phyloP scores from a whole-genome alignment of 2,329 filamentous ascomycete species.

The Stromatinia cepivora region DNA sequence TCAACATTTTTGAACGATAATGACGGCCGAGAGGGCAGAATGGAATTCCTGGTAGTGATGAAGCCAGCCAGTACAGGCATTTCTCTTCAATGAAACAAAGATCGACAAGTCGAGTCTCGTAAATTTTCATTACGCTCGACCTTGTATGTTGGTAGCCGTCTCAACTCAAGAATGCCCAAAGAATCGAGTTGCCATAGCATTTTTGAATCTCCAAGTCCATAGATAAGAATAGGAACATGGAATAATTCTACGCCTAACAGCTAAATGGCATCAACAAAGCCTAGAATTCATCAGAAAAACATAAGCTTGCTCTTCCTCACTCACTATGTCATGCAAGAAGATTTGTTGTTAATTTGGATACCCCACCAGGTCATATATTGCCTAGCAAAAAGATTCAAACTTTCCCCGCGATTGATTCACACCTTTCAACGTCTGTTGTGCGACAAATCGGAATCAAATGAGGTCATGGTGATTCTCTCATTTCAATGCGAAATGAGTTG shows the following conservation, averaged over 20 bases:
- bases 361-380: not conserved
- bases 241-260: not conserved
- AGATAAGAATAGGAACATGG: not conserved
- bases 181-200: not conserved
- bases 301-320: not conserved
- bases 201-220: not conserved
- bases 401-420: slow-evolving; percentile 4
- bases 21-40: not conserved
- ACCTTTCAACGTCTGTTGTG: not conserved
- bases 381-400: not conserved
- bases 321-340: not conserved
- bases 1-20: not conserved
- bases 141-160: not conserved
- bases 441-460: not conserved
- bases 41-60: not conserved
- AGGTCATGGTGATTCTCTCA: not conserved
- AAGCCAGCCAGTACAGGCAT: not conserved
- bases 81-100: not conserved
- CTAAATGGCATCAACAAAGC: not conserved
- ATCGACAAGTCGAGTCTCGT: not conserved
- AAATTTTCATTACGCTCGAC: not conserved
- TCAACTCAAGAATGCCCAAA: not conserved
- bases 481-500: not conserved
- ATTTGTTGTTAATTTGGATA: not conserved
- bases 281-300: not conserved